Base-by-base conservation (phyloP, 1,284 basidiomycete genomes). In the Malassezia caprae region DNA sequence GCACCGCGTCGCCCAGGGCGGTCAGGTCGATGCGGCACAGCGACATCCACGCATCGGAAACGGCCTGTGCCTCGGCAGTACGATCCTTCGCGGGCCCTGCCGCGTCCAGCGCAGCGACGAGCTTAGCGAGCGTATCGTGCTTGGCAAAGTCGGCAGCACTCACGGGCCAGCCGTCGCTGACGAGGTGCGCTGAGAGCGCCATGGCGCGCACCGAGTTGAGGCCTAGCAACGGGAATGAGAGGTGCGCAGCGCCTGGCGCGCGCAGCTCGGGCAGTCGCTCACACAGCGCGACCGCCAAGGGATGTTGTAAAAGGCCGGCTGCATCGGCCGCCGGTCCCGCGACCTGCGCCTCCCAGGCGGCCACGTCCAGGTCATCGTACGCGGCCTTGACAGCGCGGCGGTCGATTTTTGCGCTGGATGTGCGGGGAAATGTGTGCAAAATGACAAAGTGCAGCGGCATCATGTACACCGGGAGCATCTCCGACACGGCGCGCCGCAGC, bases 321-420 rank as follows among this genome's bases (percentile, higher is more conserved):
- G 45, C 40, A 12, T 62, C 58, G 7, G 49, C 49, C 2, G 51
- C 45, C n/a, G 46, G 46, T 13, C 56, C 58, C 26, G 31, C 54
- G 8, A 48, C 54, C 12, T 58, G 62, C 40, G 62, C 61, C 52
- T 73, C 68, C 72, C 72, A 75, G 0, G 60, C 60, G 46, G 62
- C 56, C 48, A 64, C 58, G 46, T 75, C 72, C 31, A 75, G 59
- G 34, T 45, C 28, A 39, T 56, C 54, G 19, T 72, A 60, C 23
- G 65, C 66, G 15, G 64, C 62, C 19, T 67, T 62, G 41, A 76
- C 62, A 4, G 72, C 72, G 26, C 68, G 67, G 10, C 75, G 64
- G 49, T 76, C 75, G 43, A 76, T 71, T 64, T 76, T 76, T 42
- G 75, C 75, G 24, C 71, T 74, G 13, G 74, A 69, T 2, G 74